Evolutionary conservation across 2,329 filamentous ascomycete species (phyloP).

Genomic region (Botrytis tulipae): DNA sequence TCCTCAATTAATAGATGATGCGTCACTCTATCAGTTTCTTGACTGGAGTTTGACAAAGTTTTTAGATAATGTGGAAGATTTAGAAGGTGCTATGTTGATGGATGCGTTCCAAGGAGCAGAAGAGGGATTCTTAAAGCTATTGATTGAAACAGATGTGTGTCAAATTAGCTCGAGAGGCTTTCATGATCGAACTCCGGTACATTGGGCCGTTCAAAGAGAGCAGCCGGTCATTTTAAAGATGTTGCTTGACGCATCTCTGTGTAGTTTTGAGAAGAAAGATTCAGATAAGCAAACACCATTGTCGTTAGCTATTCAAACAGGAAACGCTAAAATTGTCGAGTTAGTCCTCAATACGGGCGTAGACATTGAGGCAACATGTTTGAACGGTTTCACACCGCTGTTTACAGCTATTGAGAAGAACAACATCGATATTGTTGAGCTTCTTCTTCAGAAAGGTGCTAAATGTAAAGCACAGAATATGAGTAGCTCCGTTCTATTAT

Average conservation of each 20-base stretch:
- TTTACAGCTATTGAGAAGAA: neutral
- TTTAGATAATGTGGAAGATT: neutral
- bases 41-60: conserved; percentile 8
- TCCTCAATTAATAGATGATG: neutral
- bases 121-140: neutral
- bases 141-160: conserved; percentile 17
- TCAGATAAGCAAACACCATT: neutral
- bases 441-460: neutral
- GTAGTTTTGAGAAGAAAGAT: neutral
- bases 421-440: neutral
- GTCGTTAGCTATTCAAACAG: neutral
- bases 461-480: neutral
- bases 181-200: neutral
- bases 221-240: neutral
- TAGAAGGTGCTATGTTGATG: neutral
- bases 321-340: neutral
- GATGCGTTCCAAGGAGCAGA: neutral
- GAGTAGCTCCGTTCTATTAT: too few relatives aligned
- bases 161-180: conserved; percentile 23
- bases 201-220: conserved; percentile 4
- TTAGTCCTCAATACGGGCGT: neutral
- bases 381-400: neutral
- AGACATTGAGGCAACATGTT: neutral
- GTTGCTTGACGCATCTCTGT: conserved; percentile 3
- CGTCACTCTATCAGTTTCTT: neutral